Percentiles rank a stretch among this genome's conserved stretches.
Evolutionary conservation across 768 basidiomycete genomes (phyloP).

Genomic region (Suillus decipiens): DNA sequence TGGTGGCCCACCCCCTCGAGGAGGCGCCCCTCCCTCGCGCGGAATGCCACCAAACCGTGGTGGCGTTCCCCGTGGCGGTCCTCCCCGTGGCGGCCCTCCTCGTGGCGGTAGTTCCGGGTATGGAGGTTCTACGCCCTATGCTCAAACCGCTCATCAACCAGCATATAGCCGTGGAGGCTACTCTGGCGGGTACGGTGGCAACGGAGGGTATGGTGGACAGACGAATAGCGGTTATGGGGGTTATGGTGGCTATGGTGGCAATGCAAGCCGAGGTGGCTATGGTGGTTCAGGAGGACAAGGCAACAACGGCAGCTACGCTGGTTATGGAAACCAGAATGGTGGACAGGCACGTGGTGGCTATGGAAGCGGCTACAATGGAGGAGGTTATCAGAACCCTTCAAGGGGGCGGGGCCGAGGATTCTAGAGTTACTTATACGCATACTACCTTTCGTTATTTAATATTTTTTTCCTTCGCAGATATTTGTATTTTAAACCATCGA

Average conservation of each 20-base stretch:
- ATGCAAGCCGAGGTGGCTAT: constrained; percentile 30
- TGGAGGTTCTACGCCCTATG: constrained; percentile 21
- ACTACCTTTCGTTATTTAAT: constrained; percentile 17
- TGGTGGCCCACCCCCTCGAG: constrained; percentile 23
- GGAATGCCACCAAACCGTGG: constrained; percentile 20
- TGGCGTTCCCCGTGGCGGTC: constrained; percentile 13
- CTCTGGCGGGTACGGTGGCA: constrained; percentile 18
- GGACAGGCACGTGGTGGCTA: constrained; percentile 23
- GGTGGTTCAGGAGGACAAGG: constrained; percentile 35
- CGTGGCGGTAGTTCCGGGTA: constrained; percentile 26
- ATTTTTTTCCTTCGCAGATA: constrained; percentile 5
- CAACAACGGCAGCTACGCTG: constrained; percentile 43
- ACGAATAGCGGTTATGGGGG: constrained; percentile 19
- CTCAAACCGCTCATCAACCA: constrained; percentile 21
- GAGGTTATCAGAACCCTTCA: constrained; percentile 27
- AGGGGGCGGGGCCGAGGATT: constrained; percentile 54
- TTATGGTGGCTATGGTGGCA: constrained; percentile 17
- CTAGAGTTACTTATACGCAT: constrained; percentile 38
- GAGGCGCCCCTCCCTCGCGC: constrained; percentile 7
- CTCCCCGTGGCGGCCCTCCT: constrained; percentile 14
- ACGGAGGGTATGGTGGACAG: constrained; percentile 16
- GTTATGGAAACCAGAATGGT: constrained; percentile 28
- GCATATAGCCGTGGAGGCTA: constrained; percentile 30
- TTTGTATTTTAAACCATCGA: constrained; percentile 13
- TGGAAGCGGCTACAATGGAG: constrained; percentile 27